Percentiles rank a stretch among this genome's conserved stretches.
Evolutionary conservation across 2,329 filamentous ascomycete species (phyloP).

Genomic region (Aspergillus fructus): DNA sequence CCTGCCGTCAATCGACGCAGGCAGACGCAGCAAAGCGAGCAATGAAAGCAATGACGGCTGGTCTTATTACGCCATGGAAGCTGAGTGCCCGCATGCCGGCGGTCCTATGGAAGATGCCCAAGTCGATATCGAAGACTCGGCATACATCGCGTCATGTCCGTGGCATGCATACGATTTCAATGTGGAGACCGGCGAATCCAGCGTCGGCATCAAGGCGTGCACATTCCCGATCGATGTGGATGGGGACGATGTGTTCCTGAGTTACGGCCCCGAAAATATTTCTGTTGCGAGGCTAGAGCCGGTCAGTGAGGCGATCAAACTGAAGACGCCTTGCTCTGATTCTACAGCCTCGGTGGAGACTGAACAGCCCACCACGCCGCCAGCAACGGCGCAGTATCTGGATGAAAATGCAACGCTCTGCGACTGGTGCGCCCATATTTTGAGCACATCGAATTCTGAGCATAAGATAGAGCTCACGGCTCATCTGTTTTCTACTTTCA

Average conservation of each 20-base stretch:
- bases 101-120: conserved; percentile 48
- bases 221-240: conserved; percentile 45
- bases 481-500: conserved; percentile 45
- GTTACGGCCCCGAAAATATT: conserved; percentile 27
- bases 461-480: conserved; percentile 50
- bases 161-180: conserved; percentile 54
- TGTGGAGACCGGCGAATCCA: conserved; percentile 50
- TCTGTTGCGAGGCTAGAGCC: conserved; percentile 38
- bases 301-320: conserved; percentile 47
- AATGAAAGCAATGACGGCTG: conserved; percentile 41
- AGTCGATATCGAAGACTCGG: conserved; percentile 50
- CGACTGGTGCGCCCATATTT: conserved; percentile 49
- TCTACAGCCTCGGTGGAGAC: neutral
- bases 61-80: conserved; percentile 51
- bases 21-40: conserved; percentile 19
- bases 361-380: conserved; percentile 2
- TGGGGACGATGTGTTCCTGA: conserved; percentile 36
- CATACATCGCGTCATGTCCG: conserved; percentile 48
- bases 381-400: conserved; percentile 31
- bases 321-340: conserved; percentile 30
- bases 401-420: conserved; percentile 45
- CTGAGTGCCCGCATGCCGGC: conserved; percentile 49
- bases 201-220: conserved; percentile 49
- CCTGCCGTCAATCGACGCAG: conserved; percentile 41
- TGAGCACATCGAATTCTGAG: conserved; percentile 47